Base-by-base conservation (phyloP, 2,329 filamentous ascomycete genomes). In the Pseudogymnoascus destructans region DNA sequence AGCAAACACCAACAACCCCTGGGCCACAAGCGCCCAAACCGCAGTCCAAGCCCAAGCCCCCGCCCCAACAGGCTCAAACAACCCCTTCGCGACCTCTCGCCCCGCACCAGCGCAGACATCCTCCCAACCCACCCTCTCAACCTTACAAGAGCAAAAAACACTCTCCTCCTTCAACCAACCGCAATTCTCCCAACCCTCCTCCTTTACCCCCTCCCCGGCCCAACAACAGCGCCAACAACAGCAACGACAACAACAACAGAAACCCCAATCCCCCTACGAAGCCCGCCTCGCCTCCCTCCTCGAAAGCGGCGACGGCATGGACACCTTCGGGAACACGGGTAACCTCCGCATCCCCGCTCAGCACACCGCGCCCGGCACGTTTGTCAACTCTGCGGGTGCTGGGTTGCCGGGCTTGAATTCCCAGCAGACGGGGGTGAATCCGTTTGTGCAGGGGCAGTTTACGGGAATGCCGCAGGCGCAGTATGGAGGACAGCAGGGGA, bases 291-390 rank as follows among this genome's bases (percentile, higher is more conserved):
- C 97, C 69, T 81, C 87, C 1, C 81, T 98, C 32, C 81, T 98
- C 46, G 81, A 90, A 2, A 83, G 80, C 21, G 91, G 93, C 63
- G 93, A 98, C 59, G 93, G 93, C 21, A 87, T 95, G 76, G 93
- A 98, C 69, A 98, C 93, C 0, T 98, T 95, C 70, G 93, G 93
- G 63, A 98, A 98, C 70, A 89, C 89, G n/a, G 93, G 93, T 64
- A 89, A 97, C 63, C 78, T 95, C 52, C 90, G 93, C 71, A 95
- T 98, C 63, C 93, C 93, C 1, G 85, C 93, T 1, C 93, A 98
- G 70, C 93, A 98, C 71, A 98, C 93, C 0, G 90, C 93, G 1
- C 93, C 93, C 0, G 93, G 92, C 23, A 95, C 88, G 0, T 98
- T 97, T 70, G 86, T 98, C 73, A 98, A 98, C 74, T 95, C 89